Evolutionary conservation across 768 basidiomycete genomes (phyloP).

Genomic region (Neoboletus subvelutipes): DNA sequence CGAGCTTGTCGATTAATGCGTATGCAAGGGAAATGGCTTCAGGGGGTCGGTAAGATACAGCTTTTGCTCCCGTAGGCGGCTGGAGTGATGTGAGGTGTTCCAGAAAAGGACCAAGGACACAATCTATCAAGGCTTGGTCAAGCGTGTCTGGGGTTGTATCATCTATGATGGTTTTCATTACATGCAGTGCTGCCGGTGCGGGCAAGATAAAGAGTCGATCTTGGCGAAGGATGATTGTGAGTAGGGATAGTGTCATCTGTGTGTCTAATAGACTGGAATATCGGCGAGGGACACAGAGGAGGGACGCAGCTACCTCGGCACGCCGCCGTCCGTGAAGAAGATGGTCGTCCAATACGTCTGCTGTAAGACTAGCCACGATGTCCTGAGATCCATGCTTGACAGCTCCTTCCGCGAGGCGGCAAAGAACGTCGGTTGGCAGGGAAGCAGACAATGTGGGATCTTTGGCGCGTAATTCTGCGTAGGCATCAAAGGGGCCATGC

Average conservation of each 20-base stretch:
- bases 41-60: constrained; percentile 41
- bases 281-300: constrained; percentile 25
- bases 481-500: constrained; percentile 30
- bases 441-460: constrained; percentile 21
- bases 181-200: constrained; percentile 16
- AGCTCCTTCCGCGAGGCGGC: constrained; percentile 31
- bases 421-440: constrained; percentile 30
- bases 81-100: constrained; percentile 23
- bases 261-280: constrained; percentile 21
- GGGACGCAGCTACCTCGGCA: constrained; percentile 25
- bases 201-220: constrained; percentile 13
- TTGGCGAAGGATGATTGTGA: constrained; percentile 18
- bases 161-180: constrained; percentile 24
- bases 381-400: constrained; percentile 29
- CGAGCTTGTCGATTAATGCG: constrained; percentile 42
- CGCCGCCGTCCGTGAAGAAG: constrained; percentile 22
- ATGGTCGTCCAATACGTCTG: constrained; percentile 39
- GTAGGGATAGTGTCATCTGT: constrained; percentile 23
- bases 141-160: constrained; percentile 10
- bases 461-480: constrained; percentile 25
- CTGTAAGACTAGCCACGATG: constrained; percentile 39
- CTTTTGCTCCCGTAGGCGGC: constrained; percentile 27
- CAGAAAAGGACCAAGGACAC: constrained; percentile 35
- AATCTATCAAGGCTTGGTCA: constrained; percentile 24
- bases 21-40: constrained; percentile 41